Evolutionary conservation across 257 asterid genomes (phyloP).

Genomic region (Nyctanthes arbortristis): DNA sequence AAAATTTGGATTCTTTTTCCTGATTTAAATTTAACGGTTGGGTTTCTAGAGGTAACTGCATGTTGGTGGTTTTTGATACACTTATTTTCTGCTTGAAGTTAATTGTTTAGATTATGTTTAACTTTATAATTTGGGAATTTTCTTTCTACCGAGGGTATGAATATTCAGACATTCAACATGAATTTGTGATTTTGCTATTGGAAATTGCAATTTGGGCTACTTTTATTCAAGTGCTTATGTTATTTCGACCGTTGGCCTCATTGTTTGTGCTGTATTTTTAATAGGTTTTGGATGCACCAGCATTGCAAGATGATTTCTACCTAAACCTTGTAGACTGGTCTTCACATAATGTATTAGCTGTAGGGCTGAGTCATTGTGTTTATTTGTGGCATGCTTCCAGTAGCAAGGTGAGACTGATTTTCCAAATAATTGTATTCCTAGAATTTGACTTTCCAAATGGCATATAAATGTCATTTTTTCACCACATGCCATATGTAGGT

Average conservation of each 20-base stretch:
- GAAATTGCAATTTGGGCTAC: not conserved
- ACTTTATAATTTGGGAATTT: not conserved
- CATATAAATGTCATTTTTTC: not conserved
- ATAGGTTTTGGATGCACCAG: conserved; percentile 96
- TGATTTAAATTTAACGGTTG: not conserved
- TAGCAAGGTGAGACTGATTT: conserved; percentile 64
- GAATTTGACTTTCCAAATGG: not conserved
- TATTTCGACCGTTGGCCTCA: conserved; percentile 9
- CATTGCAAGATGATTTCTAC: conserved; percentile 92
- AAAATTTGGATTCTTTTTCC: not conserved
- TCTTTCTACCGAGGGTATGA: not conserved
- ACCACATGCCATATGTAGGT: conserved; percentile 48
- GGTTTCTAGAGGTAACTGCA: not conserved
- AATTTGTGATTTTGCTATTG: not conserved
- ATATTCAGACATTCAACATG: not conserved
- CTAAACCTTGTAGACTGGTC: conserved; percentile 98
- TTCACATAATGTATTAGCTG: conserved; percentile 82
- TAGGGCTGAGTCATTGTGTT: conserved; percentile 88
- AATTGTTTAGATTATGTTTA: no score
- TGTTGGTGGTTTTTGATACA: not conserved
- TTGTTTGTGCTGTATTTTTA: not conserved
- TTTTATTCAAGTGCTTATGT: not conserved
- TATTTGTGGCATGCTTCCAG: conserved; percentile 95
- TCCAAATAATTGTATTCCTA: not conserved
- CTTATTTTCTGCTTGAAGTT: no score